A percentile compares a stretch with the other conserved stretches of the same genome.
phyloP scores from a whole-genome alignment of 2,329 filamentous ascomycete species.

The Fusarium cicatricum region DNA sequence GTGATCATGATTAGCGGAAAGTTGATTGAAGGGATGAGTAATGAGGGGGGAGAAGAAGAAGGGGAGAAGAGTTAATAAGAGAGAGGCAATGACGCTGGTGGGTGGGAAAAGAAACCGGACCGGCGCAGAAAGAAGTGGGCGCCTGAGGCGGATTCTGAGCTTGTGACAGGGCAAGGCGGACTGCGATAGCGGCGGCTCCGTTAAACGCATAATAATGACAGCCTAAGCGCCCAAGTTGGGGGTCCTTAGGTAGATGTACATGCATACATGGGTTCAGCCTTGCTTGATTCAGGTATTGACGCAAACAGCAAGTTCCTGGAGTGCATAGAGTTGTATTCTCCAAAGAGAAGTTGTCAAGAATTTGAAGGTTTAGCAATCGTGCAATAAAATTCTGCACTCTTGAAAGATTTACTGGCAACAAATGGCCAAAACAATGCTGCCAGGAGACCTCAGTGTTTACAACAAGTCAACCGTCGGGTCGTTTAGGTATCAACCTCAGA shows the following conservation, averaged over 20 bases:
- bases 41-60: conserved; percentile 24
- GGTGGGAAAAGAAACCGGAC: conserved; percentile 21
- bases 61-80: conserved; percentile 27
- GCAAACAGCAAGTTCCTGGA: not conserved
- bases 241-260: not conserved
- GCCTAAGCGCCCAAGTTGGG: conserved; percentile 3
- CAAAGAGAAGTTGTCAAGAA: no score
- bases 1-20: conserved; percentile 39
- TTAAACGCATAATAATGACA: conserved; percentile 3
- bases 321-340: no score
- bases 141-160: conserved; percentile 16
- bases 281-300: not conserved
- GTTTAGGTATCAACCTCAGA: not conserved
- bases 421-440: no score
- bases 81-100: conserved; percentile 34
- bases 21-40: conserved; percentile 24
- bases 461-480: no score
- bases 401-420: no score
- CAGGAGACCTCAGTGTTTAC: no score
- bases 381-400: no score
- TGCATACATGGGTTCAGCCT: not conserved
- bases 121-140: conserved; percentile 14
- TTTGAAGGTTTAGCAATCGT: not conserved
- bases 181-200: not conserved
- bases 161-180: conserved; percentile 7